These are phyloP conservation scores for Rhypophila decipiens DNA, from an alignment of 495 filamentous ascomycete genomes.

Conservation along the genomic window DNA sequence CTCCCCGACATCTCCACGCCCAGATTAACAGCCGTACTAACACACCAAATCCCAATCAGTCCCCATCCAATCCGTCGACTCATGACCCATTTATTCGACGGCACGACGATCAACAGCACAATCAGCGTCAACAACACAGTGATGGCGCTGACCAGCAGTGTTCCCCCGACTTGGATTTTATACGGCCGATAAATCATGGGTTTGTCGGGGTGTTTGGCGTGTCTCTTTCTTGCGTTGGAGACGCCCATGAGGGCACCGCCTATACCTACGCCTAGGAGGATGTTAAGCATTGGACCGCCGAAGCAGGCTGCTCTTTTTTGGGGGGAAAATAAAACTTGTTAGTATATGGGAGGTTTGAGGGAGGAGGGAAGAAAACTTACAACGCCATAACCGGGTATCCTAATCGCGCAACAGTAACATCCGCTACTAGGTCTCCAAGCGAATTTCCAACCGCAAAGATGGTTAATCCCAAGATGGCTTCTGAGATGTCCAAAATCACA, in stretches of 20 bases:
- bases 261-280: slow-evolving; percentile 86
- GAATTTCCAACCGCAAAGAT: slow-evolving; percentile 97
- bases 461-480: slow-evolving; percentile 92
- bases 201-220: slow-evolving; percentile 51
- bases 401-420: slow-evolving; percentile 86
- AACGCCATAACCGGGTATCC: slow-evolving; percentile 98
- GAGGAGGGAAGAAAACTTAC: slow-evolving; percentile 34
- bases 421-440: slow-evolving; percentile 87
- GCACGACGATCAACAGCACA: slow-evolving; percentile 72
- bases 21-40: slow-evolving; percentile 81
- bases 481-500: slow-evolving; percentile 85
- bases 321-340: no score
- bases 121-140: slow-evolving; percentile 77
- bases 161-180: slow-evolving; percentile 73
- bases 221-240: slow-evolving; percentile 45
- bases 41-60: slow-evolving; percentile 73
- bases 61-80: slow-evolving; percentile 75
- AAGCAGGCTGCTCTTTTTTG: slow-evolving; percentile 69
- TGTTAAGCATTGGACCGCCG: slow-evolving; percentile 96
- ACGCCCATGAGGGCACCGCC: slow-evolving; percentile 81
- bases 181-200: slow-evolving; percentile 55
- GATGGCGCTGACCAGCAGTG: slow-evolving; percentile 72
- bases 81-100: slow-evolving; percentile 86
- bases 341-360: no score
- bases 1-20: slow-evolving; percentile 66